Conservation (phyloP, 164 flowering plant species). For the Vitis labrusca region DNA sequence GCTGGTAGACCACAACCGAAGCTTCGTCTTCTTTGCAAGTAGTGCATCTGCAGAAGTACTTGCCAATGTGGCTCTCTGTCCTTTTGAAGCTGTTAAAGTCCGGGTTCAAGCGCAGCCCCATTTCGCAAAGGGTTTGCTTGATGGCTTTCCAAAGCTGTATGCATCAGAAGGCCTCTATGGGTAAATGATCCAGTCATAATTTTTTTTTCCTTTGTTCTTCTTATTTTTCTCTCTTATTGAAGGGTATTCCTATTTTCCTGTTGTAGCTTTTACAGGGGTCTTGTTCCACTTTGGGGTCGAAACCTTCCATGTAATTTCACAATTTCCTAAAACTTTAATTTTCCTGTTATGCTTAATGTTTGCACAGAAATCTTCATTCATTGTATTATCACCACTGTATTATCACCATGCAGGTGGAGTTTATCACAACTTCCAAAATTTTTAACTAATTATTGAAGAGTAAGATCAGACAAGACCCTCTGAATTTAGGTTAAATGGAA, state of each 20-base stretch:
- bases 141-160: slow-evolving; percentile 86
- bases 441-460: neutral
- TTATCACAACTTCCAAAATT: too few relatives aligned
- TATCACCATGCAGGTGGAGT: too few relatives aligned
- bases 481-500: neutral
- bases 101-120: slow-evolving; percentile 75
- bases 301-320: slow-evolving; percentile 78
- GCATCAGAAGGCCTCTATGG: slow-evolving; percentile 72
- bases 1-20: slow-evolving; percentile 47
- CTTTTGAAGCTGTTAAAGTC: slow-evolving; percentile 90
- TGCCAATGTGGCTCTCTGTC: slow-evolving; percentile 87
- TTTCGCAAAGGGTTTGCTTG: slow-evolving; percentile 80
- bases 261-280: slow-evolving; percentile 82
- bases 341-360: neutral
- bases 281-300: slow-evolving; percentile 84
- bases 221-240: neutral
- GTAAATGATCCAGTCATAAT: slow-evolving; percentile 30
- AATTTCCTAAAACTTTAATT: neutral
- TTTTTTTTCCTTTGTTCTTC: neutral
- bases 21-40: slow-evolving; percentile 68
- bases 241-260: neutral
- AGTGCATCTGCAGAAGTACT: slow-evolving; percentile 90
- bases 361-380: neutral
- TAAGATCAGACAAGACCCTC: neutral
- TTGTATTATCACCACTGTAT: neutral